Conservation (phyloP, 768 basidiomycete genomes). For the Kwoniella shandongensis region DNA sequence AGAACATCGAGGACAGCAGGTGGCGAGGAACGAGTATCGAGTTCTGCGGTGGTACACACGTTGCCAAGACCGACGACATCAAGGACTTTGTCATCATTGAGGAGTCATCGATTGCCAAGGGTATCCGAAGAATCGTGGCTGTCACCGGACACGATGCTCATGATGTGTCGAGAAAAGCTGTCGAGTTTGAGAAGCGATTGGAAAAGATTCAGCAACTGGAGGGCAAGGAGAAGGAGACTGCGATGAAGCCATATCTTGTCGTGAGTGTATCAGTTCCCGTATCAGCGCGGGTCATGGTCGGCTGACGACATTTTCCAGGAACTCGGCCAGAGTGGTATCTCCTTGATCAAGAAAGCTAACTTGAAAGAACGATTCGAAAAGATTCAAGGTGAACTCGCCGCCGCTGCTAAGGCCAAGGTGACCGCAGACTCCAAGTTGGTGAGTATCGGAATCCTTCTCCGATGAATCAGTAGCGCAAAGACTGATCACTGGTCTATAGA, state of each 20-base stretch:
- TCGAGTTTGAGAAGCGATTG: constrained; percentile 64
- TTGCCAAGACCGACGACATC: constrained; percentile 94
- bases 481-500: constrained; percentile 57
- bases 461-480: background rate
- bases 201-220: constrained; percentile 62
- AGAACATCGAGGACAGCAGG: constrained; percentile 81
- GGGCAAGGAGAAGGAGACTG: constrained; percentile 83
- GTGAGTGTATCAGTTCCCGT: constrained; percentile 26
- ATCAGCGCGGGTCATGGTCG: background rate
- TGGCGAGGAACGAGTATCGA: constrained; percentile 92
- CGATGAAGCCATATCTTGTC: constrained; percentile 67
- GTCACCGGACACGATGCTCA: constrained; percentile 93
- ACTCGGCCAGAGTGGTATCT: constrained; percentile 84
- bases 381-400: constrained; percentile 79
- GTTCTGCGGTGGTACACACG: constrained; percentile 98
- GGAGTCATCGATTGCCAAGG: constrained; percentile 97
- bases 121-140: constrained; percentile 89
- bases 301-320: constrained; percentile 61
- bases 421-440: constrained; percentile 75
- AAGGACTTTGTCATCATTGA: constrained; percentile 93
- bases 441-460: too few species aligned
- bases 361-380: constrained; percentile 70
- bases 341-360: constrained; percentile 74
- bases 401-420: constrained; percentile 78
- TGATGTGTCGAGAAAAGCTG: constrained; percentile 70